Percentiles rank a stretch among this genome's conserved stretches.
These are phyloP conservation scores for Sphagnurus paluster DNA, from an alignment of 1,284 basidiomycete species.

Conservation along the genomic window DNA sequence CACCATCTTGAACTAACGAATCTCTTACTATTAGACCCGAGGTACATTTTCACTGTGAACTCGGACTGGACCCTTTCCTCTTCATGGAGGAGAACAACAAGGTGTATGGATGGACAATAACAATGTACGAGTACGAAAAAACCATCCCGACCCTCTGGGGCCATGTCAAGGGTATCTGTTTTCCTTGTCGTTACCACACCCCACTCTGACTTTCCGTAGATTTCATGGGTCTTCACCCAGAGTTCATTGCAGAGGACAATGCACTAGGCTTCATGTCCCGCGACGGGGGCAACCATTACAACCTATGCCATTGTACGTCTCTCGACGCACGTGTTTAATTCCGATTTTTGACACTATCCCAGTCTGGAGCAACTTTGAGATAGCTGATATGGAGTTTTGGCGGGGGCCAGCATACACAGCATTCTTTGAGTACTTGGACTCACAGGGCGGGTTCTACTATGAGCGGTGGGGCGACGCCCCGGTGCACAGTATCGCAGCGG, in stretches of 20 bases:
- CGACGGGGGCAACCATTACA: conserved; percentile 56
- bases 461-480: conserved; percentile 88
- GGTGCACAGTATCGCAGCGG: conserved; percentile 76
- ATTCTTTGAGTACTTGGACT: conserved; percentile 79
- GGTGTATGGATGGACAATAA: conserved; percentile 59
- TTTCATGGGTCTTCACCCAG: conserved; percentile 24
- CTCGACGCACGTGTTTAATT: neutral
- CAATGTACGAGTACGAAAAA: conserved; percentile 26
- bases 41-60: conserved; percentile 73
- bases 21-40: conserved; percentile 46
- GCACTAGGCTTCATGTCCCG: conserved; percentile 20
- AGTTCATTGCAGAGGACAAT: conserved; percentile 22
- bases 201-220: conserved; percentile 12
- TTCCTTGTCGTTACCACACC: neutral
- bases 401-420: conserved; percentile 68
- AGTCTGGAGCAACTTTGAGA: conserved; percentile 86
- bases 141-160: conserved; percentile 35
- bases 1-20: neutral
- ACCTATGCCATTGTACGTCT: conserved; percentile 73
- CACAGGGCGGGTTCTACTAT: conserved; percentile 80
- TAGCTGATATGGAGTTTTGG: conserved; percentile 80
- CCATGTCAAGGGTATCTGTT: conserved; percentile 42
- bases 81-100: conserved; percentile 75
- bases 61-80: conserved; percentile 74
- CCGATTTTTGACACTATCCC: neutral